Base-by-base conservation (phyloP, 371 early-diverging fungal species). In the Rhizopus delemar region DNA sequence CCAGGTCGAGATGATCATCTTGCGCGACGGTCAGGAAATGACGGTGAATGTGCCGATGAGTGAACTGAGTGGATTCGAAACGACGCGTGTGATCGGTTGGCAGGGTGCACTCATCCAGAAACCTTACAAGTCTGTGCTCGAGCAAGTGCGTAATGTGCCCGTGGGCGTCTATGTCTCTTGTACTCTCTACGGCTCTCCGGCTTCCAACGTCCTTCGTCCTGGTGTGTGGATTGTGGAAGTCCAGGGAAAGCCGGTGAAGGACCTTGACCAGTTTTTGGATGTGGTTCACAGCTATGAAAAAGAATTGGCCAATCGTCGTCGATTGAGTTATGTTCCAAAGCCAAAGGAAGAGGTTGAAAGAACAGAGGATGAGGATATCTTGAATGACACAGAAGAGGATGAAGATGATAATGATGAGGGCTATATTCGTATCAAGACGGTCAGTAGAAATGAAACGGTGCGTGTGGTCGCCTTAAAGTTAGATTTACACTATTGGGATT, bases 81-180 rank as follows among this genome's bases (percentile, higher is more conserved):
- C 86, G 2, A 78, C 75, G 3, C 77, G 82, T 6, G 78, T 93
- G n/a, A 80, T 95, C 35, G 80, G 89, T 7, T 96, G 97, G 97
- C 89, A 89, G 9, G 97, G 97, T 4, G 91, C 93, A 0, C 65
- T 92, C 22, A 77, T 95, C 7, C 92, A 93, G 61, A 71, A 69
- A 51, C 92, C 95, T 2, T 92, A 93, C 70, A 75, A 84, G n/a
- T 91, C 95, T 0, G 94, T 91, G 2, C 73, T 85, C 38, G 92
- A 93, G 62, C 96, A 95, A 65, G 81, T 89, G 29, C 79, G 84
- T 3, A 70, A 77, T 15, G 74, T 90, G 4, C 94, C 94, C 4
- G 75, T 78, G 0, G 79, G 81, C 13, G 89, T 94, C n/a, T 95
- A 95, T 70, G 87, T 94, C 1, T 80, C 89, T 51, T 82, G 78